Base-by-base conservation (phyloP, 2,329 filamentous ascomycete genomes). In the Phaeosphaeriaceae sp. region DNA sequence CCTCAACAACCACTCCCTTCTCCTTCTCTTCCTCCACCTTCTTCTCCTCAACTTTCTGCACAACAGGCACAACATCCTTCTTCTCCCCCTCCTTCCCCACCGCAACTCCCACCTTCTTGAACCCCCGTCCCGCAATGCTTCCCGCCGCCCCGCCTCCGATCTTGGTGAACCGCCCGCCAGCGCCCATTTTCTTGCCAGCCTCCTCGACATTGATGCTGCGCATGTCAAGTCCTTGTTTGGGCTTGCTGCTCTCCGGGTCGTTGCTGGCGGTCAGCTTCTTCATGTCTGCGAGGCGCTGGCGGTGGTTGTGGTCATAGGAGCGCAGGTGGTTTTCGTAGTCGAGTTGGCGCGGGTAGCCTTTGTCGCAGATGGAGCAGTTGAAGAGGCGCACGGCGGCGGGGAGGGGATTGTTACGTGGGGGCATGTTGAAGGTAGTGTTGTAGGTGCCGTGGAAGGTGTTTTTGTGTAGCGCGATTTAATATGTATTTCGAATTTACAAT, bases 321-420 rank as follows among this genome's bases (percentile, higher is more conserved):
- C 89, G 89, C 56, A 97, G 91, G 77, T 99, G 95, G 7, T 93
- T 90, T 78, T 98, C 94, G 77, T 96, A 97, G 76, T 98, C 94
- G 74, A 96, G 94, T 85, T 96, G 94, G 55, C 95, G 92, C 1
- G 89, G 88, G 80, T 98, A 99, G 69, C 93, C 94, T 80, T 98
- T 98, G 63, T 90, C 67, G 82, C 95, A 98, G 54, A 98, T 86
- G 42, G 89, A 86, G 82, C 88, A 77, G 52, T 69, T 69, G 68
- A 76, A 76, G 58, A 68, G 59, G 51, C 69, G 69, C 53, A 73
- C 66, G 10, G 73, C 83, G 25, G 70, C 83, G 56, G 68, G 65
- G 40, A 70, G 57, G 31, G 85, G 88, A 15, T 69, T 67, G 40
- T 74, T 75, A 71, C 84, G 72, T 68, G 68, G 65, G 19, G 66